Percentiles rank a stretch among this genome's conserved stretches.
Conservation (phyloP, 2,329 filamentous ascomycete species). For the Phoma sp. region DNA sequence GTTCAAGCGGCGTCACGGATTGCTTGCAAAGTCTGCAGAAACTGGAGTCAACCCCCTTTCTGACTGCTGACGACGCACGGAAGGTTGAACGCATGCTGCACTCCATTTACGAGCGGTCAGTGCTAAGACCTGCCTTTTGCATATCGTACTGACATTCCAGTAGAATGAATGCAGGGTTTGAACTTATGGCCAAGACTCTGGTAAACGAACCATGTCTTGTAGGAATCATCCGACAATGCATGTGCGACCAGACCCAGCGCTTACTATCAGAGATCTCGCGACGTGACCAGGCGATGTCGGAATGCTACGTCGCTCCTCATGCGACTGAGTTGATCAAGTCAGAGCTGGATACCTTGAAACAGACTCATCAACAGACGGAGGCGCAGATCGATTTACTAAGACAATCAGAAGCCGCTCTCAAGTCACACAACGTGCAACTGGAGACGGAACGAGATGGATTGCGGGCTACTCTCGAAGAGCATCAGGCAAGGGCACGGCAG, state of each 20-base stretch:
- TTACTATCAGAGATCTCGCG: constrained; percentile 28
- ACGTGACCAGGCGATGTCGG: constrained; percentile 24
- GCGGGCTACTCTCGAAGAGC: constrained; percentile 1
- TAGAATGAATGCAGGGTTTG: constrained; percentile 15
- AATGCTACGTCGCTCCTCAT: constrained; percentile 23
- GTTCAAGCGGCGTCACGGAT: constrained; percentile 19
- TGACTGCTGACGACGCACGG: constrained; percentile 29
- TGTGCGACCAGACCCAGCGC: constrained; percentile 24
- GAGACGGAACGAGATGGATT: constrained; percentile 24
- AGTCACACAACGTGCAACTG: constrained; percentile 12
- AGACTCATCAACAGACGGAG: constrained; percentile 21
- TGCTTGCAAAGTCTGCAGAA: constrained; percentile 26
- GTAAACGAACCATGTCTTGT: constrained; percentile 1
- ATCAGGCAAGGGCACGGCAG: neutral
- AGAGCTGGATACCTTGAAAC: constrained; percentile 24
- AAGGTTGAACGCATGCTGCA: constrained; percentile 34
- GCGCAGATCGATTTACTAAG: constrained; percentile 12
- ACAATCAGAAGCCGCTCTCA: constrained; percentile 22
- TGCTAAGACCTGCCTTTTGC: neutral
- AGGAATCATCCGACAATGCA: constrained; percentile 13
- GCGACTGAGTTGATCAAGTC: constrained; percentile 21
- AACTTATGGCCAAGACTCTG: constrained; percentile 10
- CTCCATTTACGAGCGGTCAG: constrained; percentile 31
- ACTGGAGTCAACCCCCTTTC: constrained; percentile 21
- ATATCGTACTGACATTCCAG: neutral